Evolutionary conservation across 129 eudicot species (phyloP).

Genomic region (Pulicaria dysenterica): DNA sequence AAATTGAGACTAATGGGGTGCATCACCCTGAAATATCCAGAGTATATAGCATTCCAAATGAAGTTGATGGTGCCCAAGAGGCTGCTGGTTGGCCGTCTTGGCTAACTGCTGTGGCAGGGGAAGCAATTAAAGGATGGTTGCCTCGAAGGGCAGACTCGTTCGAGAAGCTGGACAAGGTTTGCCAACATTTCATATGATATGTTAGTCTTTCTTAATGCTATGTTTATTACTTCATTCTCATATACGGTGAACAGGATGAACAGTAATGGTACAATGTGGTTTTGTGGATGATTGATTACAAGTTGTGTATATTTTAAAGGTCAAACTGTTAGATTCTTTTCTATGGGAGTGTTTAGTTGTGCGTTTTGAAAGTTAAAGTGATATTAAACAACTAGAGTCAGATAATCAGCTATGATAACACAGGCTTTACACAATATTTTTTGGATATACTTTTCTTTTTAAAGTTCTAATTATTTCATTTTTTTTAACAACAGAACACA

Average conservation of each 20-base stretch:
- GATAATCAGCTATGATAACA: not conserved
- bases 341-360: too few relatives aligned
- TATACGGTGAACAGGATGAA: constrained; percentile 1
- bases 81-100: constrained; percentile 87
- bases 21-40: constrained; percentile 51
- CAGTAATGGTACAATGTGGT: not conserved
- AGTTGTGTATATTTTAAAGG: not conserved
- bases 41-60: constrained; percentile 48
- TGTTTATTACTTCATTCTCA: not conserved
- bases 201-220: not conserved
- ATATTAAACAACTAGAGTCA: too few relatives aligned
- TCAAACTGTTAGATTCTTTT: not conserved
- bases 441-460: not conserved
- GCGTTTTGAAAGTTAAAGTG: not conserved
- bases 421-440: not conserved
- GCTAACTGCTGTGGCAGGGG: constrained; percentile 90
- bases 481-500: too few relatives aligned
- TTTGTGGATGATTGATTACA: not conserved
- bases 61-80: constrained; percentile 74
- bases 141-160: constrained; percentile 79
- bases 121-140: constrained; percentile 83
- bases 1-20: constrained; percentile 33
- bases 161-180: constrained; percentile 85
- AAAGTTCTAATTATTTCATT: not conserved
- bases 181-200: constrained; percentile 8